These are phyloP conservation scores for Sordariomycetes sp. DNA, from an alignment of 2,329 filamentous ascomycete genomes.

Conservation along the genomic window DNA sequence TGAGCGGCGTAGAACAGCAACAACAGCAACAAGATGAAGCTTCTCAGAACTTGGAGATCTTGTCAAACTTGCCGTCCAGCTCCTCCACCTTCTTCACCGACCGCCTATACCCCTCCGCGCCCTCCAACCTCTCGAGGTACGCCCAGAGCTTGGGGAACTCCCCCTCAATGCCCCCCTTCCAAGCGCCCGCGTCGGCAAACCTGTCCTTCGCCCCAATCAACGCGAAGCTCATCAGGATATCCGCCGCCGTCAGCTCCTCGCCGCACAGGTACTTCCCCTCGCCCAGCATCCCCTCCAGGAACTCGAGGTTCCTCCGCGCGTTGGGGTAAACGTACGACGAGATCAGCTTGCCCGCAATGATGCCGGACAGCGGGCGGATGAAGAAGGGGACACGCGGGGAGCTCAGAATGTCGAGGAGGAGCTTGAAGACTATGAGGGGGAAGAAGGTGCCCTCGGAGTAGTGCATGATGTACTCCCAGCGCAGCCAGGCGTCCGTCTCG, in stretches of 20 bases:
- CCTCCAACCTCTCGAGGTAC: slow-evolving; percentile 30
- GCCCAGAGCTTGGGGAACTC: slow-evolving; percentile 29
- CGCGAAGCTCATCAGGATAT: slow-evolving; percentile 39
- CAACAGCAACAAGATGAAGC: neutral
- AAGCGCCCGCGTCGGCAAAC: slow-evolving; percentile 25
- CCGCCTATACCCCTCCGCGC: slow-evolving; percentile 5
- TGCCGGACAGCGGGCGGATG: slow-evolving; percentile 34
- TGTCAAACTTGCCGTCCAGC: slow-evolving; percentile 2
- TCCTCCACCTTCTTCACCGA: slow-evolving; percentile 4
- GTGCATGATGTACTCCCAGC: slow-evolving; percentile 60
- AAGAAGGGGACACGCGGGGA: slow-evolving; percentile 34
- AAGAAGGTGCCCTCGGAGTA: slow-evolving; percentile 80
- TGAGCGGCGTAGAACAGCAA: neutral
- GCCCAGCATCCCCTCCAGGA: slow-evolving; percentile 33
- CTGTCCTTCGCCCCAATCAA: slow-evolving; percentile 28
- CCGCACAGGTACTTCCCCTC: slow-evolving; percentile 35
- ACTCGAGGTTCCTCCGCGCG: slow-evolving; percentile 29
- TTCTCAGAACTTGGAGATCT: neutral
- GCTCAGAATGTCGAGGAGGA: slow-evolving; percentile 39
- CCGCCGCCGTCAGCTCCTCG: slow-evolving; percentile 32
- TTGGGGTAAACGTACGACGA: slow-evolving; percentile 21
- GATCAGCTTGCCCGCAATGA: slow-evolving; percentile 24
- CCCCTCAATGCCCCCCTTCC: slow-evolving; percentile 22
- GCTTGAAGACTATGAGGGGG: slow-evolving; percentile 49
- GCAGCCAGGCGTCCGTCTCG: slow-evolving; percentile 46